Percentiles rank a stretch among this genome's conserved stretches.
Conservation (phyloP, 169 alveolate genomes). For the Neospora caninum region DNA sequence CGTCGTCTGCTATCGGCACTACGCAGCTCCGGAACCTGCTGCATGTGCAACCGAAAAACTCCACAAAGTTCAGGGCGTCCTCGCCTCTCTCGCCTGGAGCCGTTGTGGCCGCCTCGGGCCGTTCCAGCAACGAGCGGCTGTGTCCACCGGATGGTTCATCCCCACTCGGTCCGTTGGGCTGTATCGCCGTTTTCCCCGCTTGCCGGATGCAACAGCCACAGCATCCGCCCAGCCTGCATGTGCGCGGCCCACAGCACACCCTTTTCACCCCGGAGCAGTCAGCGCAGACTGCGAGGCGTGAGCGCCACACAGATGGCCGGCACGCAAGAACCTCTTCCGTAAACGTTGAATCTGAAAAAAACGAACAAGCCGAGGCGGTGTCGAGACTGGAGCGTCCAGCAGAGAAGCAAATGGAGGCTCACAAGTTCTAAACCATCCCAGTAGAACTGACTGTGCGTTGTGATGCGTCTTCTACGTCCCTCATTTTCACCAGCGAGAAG, state of each 20-base stretch:
- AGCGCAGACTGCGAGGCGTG: not conserved
- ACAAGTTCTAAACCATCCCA: no score
- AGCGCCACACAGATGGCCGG: conserved; percentile 19
- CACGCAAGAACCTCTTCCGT: conserved; percentile 28
- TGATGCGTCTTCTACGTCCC: no score
- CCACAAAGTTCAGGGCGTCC: not conserved
- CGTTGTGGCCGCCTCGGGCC: not conserved
- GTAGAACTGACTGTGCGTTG: no score
- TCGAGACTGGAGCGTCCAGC: no score
- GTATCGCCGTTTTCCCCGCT: no score
- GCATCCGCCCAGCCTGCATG: not conserved
- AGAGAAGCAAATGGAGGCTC: no score
- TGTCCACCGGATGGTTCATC: not conserved
- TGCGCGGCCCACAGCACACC: not conserved
- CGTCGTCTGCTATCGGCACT: not conserved
- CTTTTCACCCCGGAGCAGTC: not conserved
- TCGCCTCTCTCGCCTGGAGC: not conserved
- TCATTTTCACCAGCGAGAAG: no score
- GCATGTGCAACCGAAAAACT: conserved; percentile 23
- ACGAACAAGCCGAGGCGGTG: not conserved
- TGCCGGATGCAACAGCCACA: not conserved
- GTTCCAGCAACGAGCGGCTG: not conserved
- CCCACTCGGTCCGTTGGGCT: not conserved
- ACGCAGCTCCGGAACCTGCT: conserved; percentile 30
- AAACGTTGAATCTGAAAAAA: conserved; percentile 2